Base-by-base conservation (phyloP, 176 grass and related monocot species). In the Eleusine coracana region DNA sequence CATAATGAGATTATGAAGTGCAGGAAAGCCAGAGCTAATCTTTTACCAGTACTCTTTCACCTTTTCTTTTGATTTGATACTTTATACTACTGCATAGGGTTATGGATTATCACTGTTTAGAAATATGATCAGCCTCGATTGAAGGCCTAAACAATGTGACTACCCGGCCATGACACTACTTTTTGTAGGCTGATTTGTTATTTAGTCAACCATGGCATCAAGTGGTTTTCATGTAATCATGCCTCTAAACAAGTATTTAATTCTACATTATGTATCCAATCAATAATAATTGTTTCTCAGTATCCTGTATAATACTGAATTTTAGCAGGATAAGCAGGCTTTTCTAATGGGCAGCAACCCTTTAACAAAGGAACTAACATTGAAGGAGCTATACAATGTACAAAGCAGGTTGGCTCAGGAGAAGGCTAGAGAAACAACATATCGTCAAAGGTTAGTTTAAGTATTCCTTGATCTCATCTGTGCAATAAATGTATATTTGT, bases 341-440 rank as follows among this genome's bases (percentile, higher is more conserved):
- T 92, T 89, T 85, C 76, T 92, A 48, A 86, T 83, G 46, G 87
- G 93, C 59, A 93, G 78, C 70, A 88, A 87, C 63, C 83, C 80
- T 85, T 64, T 96, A 29, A 69, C 87, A 20, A 99, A 99, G 87
- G 91, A 96, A 82, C 83, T 94, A 67, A 92, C 79, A 38, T 61
- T 96, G 27, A 92, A 99, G 78, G 97, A 96, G 68, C 76, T 96
- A 21, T 94, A 94, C 86, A 87, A 90, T 73, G 81, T 94, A 74
- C 97, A 99, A 87, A 99, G 87, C 81, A 89, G 81, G 88, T 70
- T 94, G 80, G 85, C 83, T 73, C 91, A 94, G 80, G 93, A 99
- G 58, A 96, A 99, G 89, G 85, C 89, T 85, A 96, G 83, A 90
- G 91, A 94, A 87, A 78, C 76, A 73, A 86, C 82, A 65, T 85